Conservation (phyloP, 768 basidiomycete species). For the Glaciozyma martinii region DNA sequence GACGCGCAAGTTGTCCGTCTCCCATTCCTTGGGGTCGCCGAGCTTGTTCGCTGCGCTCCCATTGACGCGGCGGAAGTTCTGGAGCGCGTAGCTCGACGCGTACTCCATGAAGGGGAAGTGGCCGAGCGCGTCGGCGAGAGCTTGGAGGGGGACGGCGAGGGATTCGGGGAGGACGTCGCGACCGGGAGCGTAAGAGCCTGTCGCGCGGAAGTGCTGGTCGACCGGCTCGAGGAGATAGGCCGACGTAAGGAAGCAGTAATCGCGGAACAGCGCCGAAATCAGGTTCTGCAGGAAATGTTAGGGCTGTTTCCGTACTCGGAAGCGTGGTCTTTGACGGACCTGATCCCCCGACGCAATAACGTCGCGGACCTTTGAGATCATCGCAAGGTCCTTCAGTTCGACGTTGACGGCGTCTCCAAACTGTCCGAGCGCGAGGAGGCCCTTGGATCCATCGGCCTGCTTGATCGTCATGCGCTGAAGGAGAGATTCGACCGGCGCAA, state of each 20-base stretch:
- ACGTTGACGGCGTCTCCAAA: constrained; percentile 37
- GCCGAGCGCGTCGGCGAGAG: constrained; percentile 36
- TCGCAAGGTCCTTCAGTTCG: constrained; percentile 35
- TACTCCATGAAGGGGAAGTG: constrained; percentile 37
- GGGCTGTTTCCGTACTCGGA: too few species aligned
- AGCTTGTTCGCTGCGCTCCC: constrained; percentile 4
- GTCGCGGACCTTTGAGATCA: constrained; percentile 33
- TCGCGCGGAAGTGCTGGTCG: constrained; percentile 32
- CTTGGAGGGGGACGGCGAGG: constrained; percentile 37
- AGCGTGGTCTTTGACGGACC: neutral
- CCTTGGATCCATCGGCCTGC: constrained; percentile 36
- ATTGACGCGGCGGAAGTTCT: constrained; percentile 34
- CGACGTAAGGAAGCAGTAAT: constrained; percentile 38
- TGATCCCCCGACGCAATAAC: constrained; percentile 19
- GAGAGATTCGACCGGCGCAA: constrained; percentile 36
- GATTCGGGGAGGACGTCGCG: constrained; percentile 35
- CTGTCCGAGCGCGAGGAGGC: constrained; percentile 36
- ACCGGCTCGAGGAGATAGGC: constrained; percentile 40
- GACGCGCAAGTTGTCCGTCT: constrained; percentile 39
- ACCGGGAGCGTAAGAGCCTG: constrained; percentile 37
- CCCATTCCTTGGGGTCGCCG: constrained; percentile 25
- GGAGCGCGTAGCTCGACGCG: constrained; percentile 34
- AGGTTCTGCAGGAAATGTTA: neutral
- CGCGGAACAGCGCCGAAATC: constrained; percentile 37
- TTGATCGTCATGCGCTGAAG: constrained; percentile 39